These are phyloP conservation scores for Peronospora tabacina DNA, from an alignment of 352 stramenopile species.

Conservation along the genomic window DNA sequence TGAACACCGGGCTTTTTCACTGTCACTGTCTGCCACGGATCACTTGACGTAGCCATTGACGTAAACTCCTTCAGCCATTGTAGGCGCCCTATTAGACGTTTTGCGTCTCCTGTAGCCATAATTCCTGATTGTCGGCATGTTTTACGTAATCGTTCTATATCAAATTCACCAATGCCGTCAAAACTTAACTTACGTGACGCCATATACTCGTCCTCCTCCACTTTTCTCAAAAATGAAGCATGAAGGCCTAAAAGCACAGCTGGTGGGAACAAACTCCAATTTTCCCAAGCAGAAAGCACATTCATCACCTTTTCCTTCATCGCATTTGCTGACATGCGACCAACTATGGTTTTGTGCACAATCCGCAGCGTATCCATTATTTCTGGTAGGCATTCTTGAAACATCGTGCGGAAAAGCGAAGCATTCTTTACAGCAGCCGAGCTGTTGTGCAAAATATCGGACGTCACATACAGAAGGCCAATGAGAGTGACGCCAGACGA, in stretches of 20 bases:
- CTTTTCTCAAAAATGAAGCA: conserved; percentile 67
- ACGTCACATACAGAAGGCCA: conserved; percentile 72
- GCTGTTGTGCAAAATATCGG: conserved; percentile 88
- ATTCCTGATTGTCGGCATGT: conserved; percentile 62
- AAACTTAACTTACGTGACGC: conserved; percentile 6
- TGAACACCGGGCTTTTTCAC: conserved; percentile 1
- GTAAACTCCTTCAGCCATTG: conserved; percentile 73
- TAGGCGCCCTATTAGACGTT: conserved; percentile 38
- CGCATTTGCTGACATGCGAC: conserved; percentile 69
- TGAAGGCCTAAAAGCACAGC: conserved; percentile 70
- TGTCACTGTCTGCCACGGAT: conserved; percentile 1
- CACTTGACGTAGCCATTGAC: conserved; percentile 22
- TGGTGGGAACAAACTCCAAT: conserved; percentile 73
- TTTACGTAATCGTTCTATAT: conserved; percentile 57
- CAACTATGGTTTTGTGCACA: conserved; percentile 44
- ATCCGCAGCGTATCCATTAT: conserved; percentile 55
- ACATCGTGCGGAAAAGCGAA: conserved; percentile 82
- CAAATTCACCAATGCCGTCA: conserved; percentile 18
- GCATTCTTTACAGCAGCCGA: conserved; percentile 83
- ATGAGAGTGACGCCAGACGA: conserved; percentile 43
- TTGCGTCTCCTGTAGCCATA: conserved; percentile 36
- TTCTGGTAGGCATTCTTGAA: conserved; percentile 72
- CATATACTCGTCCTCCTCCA: conserved; percentile 52
- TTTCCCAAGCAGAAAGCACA: conserved; percentile 69
- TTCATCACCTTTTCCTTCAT: conserved; percentile 80